Base-by-base conservation (phyloP, 805 yeast species). In the Starmerella stellata region DNA sequence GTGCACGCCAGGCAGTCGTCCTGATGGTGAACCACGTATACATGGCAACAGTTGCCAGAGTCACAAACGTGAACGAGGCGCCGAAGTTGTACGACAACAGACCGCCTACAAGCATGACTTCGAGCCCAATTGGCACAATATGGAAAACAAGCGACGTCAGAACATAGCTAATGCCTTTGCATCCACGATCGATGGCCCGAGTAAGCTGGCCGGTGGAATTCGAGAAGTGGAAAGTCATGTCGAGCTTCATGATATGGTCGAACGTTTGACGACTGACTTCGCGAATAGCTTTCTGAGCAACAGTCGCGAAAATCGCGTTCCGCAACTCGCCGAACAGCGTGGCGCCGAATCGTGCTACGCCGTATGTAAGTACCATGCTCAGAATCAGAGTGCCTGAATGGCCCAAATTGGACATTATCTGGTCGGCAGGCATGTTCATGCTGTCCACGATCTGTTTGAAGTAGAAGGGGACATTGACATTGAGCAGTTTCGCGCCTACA, bases 131-230 rank as follows among this genome's bases (percentile, higher is more conserved):
- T 7, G 98, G 98, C 25, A 87, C 64, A 28, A 90, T 85, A 56
- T 90, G 96, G 63, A 90, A 87, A n/a, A 90, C 94, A 93, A 87
- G 80, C 2, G 96, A 94, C 28, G 80, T 74, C 35, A 90, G 63
- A 4, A 90, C 95, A 50, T 79, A 85, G 11, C 92, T 76, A 38
- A 90, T 87, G 62, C 98, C 98, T 51, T 90, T 87, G 1, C 96
- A 87, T 57, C 98, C 98, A 46, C 98, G 66, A 52, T 90, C 98
- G 52, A 90, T 90, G 1, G 96, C 96, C 44, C 98, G 66, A 0
- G 95, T 87, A 25, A 90, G 60, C 0, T 95, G 96, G 47, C 98
- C 98, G 0, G 98, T 90, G 57, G 90, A 96, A 48, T 85, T 67
- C 9, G 87, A 68, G 30, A 90, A 60, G 57, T 90, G 98, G 69